Evolutionary conservation across 805 yeast species (phyloP), one percentile per base, ranked within the genome.

Genomic region (Yamadazyma philogaea): DNA sequence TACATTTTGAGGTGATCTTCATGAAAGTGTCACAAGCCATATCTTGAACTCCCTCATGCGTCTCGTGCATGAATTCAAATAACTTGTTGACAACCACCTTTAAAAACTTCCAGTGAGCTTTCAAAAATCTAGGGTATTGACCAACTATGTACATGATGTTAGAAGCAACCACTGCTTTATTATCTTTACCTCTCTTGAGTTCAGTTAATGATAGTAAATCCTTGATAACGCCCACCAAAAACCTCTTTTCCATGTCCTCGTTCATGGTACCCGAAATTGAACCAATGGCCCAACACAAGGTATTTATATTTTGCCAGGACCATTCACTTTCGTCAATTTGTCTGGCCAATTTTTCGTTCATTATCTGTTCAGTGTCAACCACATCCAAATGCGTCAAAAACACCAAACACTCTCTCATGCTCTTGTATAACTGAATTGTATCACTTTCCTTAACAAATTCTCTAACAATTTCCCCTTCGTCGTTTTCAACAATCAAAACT

Each of bases 11-110:
- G 17, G 96, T 87, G 63, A 93, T 93, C 64, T 93, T 93, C 60
- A 91, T 91, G 61, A 93, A 93, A 0, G 99, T 93, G 65, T 93
- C 99, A 73, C 99, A 93, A 7, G 99, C 99, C 99, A 93, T 93
- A 66, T 93, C 99, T 70, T 93, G 99, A 48, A 93, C 99, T 71
- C 99, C 99, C 66, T 91, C 99, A 66, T 93, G 99, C n/a, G 97
- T 89, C 74, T 93, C 99, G 70, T 93, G 98, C 99, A 93, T 93
- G 59, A 93, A 93, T 64, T 93, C 99, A 64, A 93, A 93, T 56
- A 93, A 75, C 65, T 93, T 93, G 67, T 87, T 84, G 47, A 93
- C 91, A 34, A 93, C 99, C 0, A 98, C 93, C 64, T 90, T 91
- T 61, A 93, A 70, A 56, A 93, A 93, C 63, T 87, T 89, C 99